These are phyloP conservation scores for Pichiaceae sp. DNA, from an alignment of 1,139 yeast genomes.

Conservation along the genomic window DNA sequence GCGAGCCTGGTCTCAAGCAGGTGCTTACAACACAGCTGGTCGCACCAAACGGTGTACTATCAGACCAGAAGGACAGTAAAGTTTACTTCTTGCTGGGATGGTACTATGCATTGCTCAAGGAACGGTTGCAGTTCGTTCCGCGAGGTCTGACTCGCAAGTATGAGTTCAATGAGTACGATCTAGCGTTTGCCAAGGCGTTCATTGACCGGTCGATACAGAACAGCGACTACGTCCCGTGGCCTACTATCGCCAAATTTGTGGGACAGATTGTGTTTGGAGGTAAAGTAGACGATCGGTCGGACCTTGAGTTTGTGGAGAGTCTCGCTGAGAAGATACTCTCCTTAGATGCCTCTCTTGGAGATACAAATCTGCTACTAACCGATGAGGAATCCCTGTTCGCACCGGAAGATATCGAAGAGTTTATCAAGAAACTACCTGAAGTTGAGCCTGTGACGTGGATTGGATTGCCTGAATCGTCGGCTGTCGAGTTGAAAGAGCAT, in stretches of 20 bases:
- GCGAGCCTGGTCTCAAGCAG: constrained; percentile 50
- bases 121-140: constrained; percentile 52
- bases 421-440: constrained; percentile 54
- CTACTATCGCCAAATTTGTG: constrained; percentile 39
- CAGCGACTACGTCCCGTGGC: constrained; percentile 48
- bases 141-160: constrained; percentile 53
- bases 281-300: constrained; percentile 45
- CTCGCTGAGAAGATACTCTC: constrained; percentile 28
- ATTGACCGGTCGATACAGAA: constrained; percentile 33
- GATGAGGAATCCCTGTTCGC: constrained; percentile 22
- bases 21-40: constrained; percentile 14
- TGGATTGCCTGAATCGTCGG: constrained; percentile 37
- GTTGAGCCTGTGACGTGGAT: constrained; percentile 57
- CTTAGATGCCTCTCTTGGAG: constrained; percentile 27
- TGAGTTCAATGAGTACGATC: constrained; percentile 73
- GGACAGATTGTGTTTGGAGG: constrained; percentile 67
- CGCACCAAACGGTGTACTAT: constrained; percentile 25
- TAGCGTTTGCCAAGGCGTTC: constrained; percentile 40
- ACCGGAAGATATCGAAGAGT: constrained; percentile 40
- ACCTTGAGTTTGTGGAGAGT: constrained; percentile 25
- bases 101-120: constrained; percentile 60
- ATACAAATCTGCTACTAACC: constrained; percentile 29
- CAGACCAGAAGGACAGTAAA: constrained; percentile 34
- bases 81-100: constrained; percentile 53
- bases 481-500: constrained; percentile 4